Percentiles rank a stretch among this genome's conserved stretches.
phyloP scores from a whole-genome alignment of 495 filamentous ascomycete species.

The Penicillium angulare region DNA sequence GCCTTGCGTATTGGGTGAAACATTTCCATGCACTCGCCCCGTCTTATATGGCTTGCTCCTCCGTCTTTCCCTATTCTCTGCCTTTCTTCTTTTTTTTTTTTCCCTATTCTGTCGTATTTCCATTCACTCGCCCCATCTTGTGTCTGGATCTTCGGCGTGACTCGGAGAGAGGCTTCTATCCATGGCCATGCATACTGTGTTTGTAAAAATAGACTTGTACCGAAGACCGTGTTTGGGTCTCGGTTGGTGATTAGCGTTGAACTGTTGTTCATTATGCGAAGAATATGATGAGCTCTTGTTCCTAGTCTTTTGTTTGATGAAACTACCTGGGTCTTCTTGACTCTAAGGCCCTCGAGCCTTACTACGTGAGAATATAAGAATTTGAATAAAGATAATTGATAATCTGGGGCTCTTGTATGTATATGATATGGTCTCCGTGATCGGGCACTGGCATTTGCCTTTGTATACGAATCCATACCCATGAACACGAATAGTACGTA shows the following conservation, averaged over 20 bases:
- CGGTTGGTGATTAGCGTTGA: conserved; percentile 44
- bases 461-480: too few species aligned
- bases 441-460: too few species aligned
- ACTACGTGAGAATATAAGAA: too few species aligned
- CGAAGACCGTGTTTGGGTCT: conserved; percentile 27
- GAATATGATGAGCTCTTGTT: conserved; percentile 38
- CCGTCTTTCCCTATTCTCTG: conserved; percentile 13
- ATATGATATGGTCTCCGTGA: too few species aligned
- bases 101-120: conserved; percentile 14
- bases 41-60: conserved; percentile 8
- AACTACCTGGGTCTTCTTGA: background rate
- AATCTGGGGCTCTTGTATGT: too few species aligned
- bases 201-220: conserved; percentile 48
- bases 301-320: background rate
- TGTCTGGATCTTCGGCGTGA: conserved; percentile 5
- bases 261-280: conserved; percentile 37
- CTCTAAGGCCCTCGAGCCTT: too few species aligned
- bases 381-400: too few species aligned
- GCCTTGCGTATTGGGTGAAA: background rate
- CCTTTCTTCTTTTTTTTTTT: conserved; percentile 13
- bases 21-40: background rate
- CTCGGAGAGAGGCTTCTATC: conserved; percentile 18
- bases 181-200: conserved; percentile 30
- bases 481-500: too few species aligned
- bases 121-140: conserved; percentile 8